Evolutionary conservation across 2,329 filamentous ascomycete genomes (phyloP).

Genomic region (Zalaria sp.): DNA sequence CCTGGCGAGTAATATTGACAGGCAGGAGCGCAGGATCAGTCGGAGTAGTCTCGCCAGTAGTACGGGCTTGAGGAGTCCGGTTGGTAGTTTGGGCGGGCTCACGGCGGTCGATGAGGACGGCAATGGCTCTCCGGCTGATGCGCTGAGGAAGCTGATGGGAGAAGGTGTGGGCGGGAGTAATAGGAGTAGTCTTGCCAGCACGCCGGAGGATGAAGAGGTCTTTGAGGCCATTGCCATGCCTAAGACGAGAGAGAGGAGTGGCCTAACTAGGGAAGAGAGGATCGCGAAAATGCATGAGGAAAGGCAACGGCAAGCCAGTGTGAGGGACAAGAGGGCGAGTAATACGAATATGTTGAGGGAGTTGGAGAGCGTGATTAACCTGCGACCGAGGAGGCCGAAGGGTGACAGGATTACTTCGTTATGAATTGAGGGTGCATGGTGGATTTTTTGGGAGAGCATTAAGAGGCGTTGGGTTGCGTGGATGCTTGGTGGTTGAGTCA

Average conservation of each 20-base stretch:
- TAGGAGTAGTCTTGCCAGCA: slow-evolving; percentile 31
- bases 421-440: no score
- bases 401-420: slow-evolving; percentile 2
- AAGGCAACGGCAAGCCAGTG: slow-evolving; percentile 55
- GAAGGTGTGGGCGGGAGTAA: slow-evolving; percentile 32
- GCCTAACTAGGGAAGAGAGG: slow-evolving; percentile 72
- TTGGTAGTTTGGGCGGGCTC: slow-evolving; percentile 49
- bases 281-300: slow-evolving; percentile 82
- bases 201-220: slow-evolving; percentile 50
- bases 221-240: slow-evolving; percentile 83
- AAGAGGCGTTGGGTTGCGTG: no score
- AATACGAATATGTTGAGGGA: slow-evolving; percentile 85
- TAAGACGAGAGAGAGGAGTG: slow-evolving; percentile 48
- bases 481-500: no score
- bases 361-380: slow-evolving; percentile 68
- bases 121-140: slow-evolving; percentile 45
- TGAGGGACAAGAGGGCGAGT: slow-evolving; percentile 63
- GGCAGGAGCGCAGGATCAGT: slow-evolving; percentile 51
- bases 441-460: no score
- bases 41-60: slow-evolving; percentile 33
- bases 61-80: slow-evolving; percentile 30
- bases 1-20: slow-evolving; percentile 66
- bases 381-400: slow-evolving; percentile 11
- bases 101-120: slow-evolving; percentile 36
- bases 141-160: slow-evolving; percentile 65